Percentiles rank a stretch among this genome's conserved stretches.
These are phyloP conservation scores for Pseudofabraea citricarpa DNA, from an alignment of 2,329 filamentous ascomycete species.

Conservation along the genomic window DNA sequence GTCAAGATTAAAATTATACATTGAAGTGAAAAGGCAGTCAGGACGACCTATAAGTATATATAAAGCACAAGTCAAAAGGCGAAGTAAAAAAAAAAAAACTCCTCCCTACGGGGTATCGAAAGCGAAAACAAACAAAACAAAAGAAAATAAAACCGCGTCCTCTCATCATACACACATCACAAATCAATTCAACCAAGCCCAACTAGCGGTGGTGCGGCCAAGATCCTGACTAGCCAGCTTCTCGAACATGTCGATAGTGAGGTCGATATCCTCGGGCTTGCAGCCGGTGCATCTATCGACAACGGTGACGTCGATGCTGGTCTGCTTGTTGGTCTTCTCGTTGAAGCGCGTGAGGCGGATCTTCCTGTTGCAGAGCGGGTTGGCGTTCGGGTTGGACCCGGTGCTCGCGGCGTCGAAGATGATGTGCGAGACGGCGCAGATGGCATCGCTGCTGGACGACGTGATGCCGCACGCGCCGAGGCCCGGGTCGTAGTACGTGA, in stretches of 20 bases:
- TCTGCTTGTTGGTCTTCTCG: conserved; percentile 42
- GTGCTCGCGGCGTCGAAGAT: conserved; percentile 56
- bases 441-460: conserved; percentile 47
- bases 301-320: conserved; percentile 56
- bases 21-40: too few relatives aligned
- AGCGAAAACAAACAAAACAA: too few relatives aligned
- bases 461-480: conserved; percentile 66
- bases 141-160: too few relatives aligned
- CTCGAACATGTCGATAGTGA: conserved; percentile 36
- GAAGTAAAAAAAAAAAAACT: too few relatives aligned
- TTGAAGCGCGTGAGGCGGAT: conserved; percentile 54
- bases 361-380: conserved; percentile 62
- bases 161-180: too few relatives aligned
- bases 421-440: conserved; percentile 63
- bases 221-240: conserved; percentile 40
- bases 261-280: conserved; percentile 34
- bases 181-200: conserved; percentile 30
- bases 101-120: too few relatives aligned
- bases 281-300: conserved; percentile 55
- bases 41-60: too few relatives aligned
- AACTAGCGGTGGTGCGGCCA: conserved; percentile 32
- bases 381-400: conserved; percentile 54
- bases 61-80: too few relatives aligned
- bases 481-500: conserved; percentile 64
- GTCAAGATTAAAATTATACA: too few relatives aligned